These are phyloP conservation scores for Camelina hispida DNA, from an alignment of 345 rosid genomes.

Conservation along the genomic window DNA sequence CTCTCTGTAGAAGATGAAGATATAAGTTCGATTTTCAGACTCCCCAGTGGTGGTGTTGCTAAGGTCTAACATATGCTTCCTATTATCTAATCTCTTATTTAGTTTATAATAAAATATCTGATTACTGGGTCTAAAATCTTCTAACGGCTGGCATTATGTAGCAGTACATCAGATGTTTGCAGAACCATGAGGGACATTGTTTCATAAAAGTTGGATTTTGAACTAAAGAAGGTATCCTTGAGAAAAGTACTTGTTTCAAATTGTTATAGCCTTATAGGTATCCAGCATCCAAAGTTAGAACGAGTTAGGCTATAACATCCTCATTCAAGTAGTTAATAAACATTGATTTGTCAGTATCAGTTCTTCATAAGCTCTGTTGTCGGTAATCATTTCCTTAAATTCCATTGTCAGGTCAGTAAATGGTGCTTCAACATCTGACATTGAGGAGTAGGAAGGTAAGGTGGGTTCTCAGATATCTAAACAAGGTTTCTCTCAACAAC, in stretches of 20 bases:
- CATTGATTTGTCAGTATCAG: too few relatives aligned
- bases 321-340: neutral
- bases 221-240: conserved; percentile 15
- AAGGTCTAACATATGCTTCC: neutral
- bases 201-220: neutral
- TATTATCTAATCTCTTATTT: neutral
- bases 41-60: neutral
- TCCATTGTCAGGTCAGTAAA: conserved; percentile 15
- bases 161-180: conserved; percentile 11
- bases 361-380: neutral
- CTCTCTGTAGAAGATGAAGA: neutral
- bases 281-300: conserved; percentile 9
- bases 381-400: neutral
- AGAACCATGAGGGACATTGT: neutral
- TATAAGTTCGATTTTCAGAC: neutral
- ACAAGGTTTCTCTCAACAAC: conserved; percentile 12
- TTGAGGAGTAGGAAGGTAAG: conserved; percentile 18
- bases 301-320: neutral
- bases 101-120: neutral
- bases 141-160: neutral
- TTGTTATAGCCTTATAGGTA: neutral
- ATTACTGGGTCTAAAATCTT: neutral
- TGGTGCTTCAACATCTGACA: conserved; percentile 21
- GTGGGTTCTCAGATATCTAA: conserved; percentile 9
- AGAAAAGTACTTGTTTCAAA: conserved; percentile 13